Conservation (phyloP, 1,139 yeast species). For the Saccharomyces hybrid region DNA sequence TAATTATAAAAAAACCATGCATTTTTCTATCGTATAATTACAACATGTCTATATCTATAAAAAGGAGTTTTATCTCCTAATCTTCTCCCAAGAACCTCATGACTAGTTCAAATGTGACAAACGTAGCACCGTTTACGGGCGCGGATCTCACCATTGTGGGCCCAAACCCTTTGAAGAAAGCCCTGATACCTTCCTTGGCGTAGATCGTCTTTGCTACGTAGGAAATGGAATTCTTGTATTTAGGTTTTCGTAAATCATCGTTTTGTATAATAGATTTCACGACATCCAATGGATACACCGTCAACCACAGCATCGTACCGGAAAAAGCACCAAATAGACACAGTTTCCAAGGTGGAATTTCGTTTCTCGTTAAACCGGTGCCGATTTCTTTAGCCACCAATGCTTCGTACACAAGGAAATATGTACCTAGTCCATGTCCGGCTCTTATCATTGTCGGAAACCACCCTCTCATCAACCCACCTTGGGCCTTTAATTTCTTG, state of each 20-base stretch:
- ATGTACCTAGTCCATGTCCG: conserved; percentile 79
- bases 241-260: conserved; percentile 52
- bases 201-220: conserved; percentile 51
- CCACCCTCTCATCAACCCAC: conserved; percentile 73
- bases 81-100: conserved; percentile 49
- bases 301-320: conserved; percentile 80
- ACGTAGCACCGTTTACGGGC: conserved; percentile 95
- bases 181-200: conserved; percentile 53
- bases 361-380: conserved; percentile 43
- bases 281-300: conserved; percentile 78
- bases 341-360: conserved; percentile 78
- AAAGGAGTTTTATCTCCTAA: not conserved
- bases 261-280: conserved; percentile 83
- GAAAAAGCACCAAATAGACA: conserved; percentile 80
- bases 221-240: conserved; percentile 31
- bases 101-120: conserved; percentile 82
- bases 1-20: not conserved
- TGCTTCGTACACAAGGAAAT: conserved; percentile 84
- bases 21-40: not conserved
- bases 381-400: conserved; percentile 55
- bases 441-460: conserved; percentile 78
- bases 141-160: conserved; percentile 94
- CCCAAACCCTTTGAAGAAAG: conserved; percentile 79
- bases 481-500: conserved; percentile 45
- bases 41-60: not conserved